Base-by-base conservation (phyloP, 805 yeast species). In the Peterozyma toletana region DNA sequence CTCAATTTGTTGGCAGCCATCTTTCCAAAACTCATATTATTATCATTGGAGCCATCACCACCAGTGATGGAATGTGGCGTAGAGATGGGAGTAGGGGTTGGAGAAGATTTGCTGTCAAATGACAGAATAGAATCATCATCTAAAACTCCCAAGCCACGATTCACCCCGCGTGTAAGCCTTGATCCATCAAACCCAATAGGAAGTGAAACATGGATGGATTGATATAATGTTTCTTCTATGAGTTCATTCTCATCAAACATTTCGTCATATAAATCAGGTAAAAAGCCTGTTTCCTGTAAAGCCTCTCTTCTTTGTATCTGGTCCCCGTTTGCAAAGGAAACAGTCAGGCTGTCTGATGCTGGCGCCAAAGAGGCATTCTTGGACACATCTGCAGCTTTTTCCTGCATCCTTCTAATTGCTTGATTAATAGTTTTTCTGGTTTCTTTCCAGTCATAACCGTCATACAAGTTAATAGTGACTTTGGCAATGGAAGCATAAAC, bases 381-480 rank as follows among this genome's bases (percentile, higher is more conserved):
- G 30, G 38, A 33, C 17, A 27, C 60, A 27, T 60, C 59, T n/a
- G 53, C 49, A 2, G 74, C 80, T 36, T 66, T 69, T 6, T 60
- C 66, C 50, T 83, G 88, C 7, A 87, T 75, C 10, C 75, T 63
- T 43, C 73, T 74, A 0, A 90, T 80, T 0, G 86, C 84, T n/a
- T 71, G 74, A 10, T 69, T 66, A 29, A 93, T 81, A 0, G 80
- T 69, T 18, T 68, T 69, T 45, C 95, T 71, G 0, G 98, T 88
- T 37, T 77, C 76, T 44, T 74, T 75, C 95, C 97, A 89, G 53
- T 93, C 98, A 56, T 82, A 93, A 0, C 99, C 99, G 64, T 93
- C 99, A 58, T 75, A 80, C 15, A 91, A 62, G 41, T 69, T 75
- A 2, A 84, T 53, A 1, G 53, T 56, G 0, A 68, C 60, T 39